Conservation (phyloP, 2,329 filamentous ascomycete species). For the Albifimbria verrucaria region DNA sequence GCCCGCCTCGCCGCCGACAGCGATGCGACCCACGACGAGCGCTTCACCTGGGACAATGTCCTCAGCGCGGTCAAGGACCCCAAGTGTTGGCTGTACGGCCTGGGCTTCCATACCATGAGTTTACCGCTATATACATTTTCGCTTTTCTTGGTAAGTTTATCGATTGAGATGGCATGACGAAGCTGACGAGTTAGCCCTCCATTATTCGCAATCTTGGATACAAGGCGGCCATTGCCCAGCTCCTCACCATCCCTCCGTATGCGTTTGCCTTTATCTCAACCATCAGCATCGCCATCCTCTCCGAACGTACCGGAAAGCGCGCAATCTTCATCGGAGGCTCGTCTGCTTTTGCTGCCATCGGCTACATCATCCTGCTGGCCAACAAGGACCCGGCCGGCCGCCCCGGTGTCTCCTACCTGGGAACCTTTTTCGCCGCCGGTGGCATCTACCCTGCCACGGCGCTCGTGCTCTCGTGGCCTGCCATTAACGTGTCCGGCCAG, state of each 20-base stretch:
- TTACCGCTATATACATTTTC: conserved; percentile 57
- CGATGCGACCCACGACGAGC: conserved; percentile 66
- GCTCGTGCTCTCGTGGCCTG: conserved; percentile 65
- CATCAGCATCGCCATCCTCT: conserved; percentile 54
- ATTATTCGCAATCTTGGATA: conserved; percentile 55
- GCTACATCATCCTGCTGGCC: conserved; percentile 59
- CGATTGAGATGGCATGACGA: fast-evolving
- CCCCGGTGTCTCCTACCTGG: conserved; percentile 57
- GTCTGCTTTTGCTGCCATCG: conserved; percentile 53
- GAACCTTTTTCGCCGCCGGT: conserved; percentile 60
- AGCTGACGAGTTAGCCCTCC: conserved; percentile 31
- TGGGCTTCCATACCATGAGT: conserved; percentile 71
- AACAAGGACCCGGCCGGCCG: conserved; percentile 41
- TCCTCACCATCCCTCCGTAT: conserved; percentile 63
- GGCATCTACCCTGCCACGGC: conserved; percentile 67
- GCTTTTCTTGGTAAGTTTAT: conserved; percentile 44
- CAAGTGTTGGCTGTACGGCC: conserved; percentile 70
- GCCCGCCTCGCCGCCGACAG: conserved; percentile 63
- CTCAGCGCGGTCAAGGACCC: conserved; percentile 60
- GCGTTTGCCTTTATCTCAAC: conserved; percentile 60
- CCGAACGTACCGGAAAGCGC: conserved; percentile 54
- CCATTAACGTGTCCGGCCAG: conserved; percentile 68
- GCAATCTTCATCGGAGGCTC: conserved; percentile 63
- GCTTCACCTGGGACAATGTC: conserved; percentile 67
- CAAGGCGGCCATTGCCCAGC: conserved; percentile 48